Evolutionary conservation across 2,329 filamentous ascomycete species (phyloP), one percentile per base, ranked within the genome.

Genomic region (Cercospora berteroae): DNA sequence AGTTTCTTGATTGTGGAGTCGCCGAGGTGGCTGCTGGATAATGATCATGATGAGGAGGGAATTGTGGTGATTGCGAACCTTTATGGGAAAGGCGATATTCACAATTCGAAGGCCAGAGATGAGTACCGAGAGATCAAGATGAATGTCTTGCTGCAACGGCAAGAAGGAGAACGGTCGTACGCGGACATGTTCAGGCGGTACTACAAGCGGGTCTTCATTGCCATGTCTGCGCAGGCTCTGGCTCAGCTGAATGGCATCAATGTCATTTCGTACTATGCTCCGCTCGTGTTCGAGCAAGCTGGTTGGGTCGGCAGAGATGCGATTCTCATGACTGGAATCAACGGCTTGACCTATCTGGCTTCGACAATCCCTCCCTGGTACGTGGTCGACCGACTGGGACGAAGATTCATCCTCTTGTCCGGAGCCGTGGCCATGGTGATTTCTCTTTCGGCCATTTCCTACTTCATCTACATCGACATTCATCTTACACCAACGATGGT

Each of bases 121-220:
- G 95, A 99, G 80, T 99, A 96, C 80, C 92, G 94, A 74, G 95
- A 98, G 76, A 99, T 99, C 83, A 99, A 99, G 84, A 97, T 97
- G 92, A 90, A 94, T 75, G 95, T 99, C 31, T 86, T 99, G 36
- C 84, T 98, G 25, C 90, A 94, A 79, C 91, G 95, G 61, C 93
- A 97, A 81, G 95, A 99, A 81, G 95, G 95, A 74, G 95, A 98
- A 81, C 88, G 95, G 73, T 89, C 91, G 0, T 99, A 98, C 79
- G 74, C 80, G 44, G 95, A 98, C 70, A 99, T 99, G 95, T 99
- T 98, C 84, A 90, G 87, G 75, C 89, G 92, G 70, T 98, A 98
- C 83, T 87, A 86, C 77, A 95, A 91, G 75, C 92, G 95, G 63
- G 94, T 98, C 71, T 93, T 98, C 77, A 98, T 98, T 78, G 95